A percentile compares a stretch with the other conserved stretches of the same genome.
Evolutionary conservation across 2,329 filamentous ascomycete genomes (phyloP).

Genomic region (Aspergillus fumigatiaffinis): DNA sequence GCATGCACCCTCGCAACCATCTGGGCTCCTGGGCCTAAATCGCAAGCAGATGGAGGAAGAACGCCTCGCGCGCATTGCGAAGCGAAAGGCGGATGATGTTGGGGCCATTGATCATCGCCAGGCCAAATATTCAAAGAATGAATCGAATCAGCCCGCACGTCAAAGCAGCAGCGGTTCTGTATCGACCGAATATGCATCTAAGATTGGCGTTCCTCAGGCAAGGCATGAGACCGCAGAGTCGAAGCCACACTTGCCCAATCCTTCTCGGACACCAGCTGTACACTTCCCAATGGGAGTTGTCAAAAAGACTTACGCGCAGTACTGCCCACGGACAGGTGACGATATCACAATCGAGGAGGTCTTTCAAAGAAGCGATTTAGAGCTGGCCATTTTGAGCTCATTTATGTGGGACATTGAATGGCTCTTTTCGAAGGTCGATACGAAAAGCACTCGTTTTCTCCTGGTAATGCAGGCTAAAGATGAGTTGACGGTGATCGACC

Average conservation of each 20-base stretch:
- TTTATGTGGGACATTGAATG: conserved; percentile 83
- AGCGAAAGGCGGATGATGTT: conserved; percentile 51
- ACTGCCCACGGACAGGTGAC: conserved; percentile 57
- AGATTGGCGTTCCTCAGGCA: not conserved
- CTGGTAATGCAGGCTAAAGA: conserved; percentile 60
- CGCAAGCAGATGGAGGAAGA: conserved; percentile 83
- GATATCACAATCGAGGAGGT: conserved; percentile 89
- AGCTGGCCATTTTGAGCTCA: conserved; percentile 77
- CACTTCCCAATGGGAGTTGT: conserved; percentile 62
- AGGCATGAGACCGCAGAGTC: not conserved
- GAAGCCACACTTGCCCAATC: not conserved
- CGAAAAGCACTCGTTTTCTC: conserved; percentile 57
- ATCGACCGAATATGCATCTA: not conserved
- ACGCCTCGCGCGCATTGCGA: conserved; percentile 63
- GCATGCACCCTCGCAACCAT: not conserved
- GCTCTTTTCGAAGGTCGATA: conserved; percentile 68
- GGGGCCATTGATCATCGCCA: conserved; percentile 25
- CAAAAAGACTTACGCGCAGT: conserved; percentile 74
- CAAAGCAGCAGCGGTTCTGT: conserved; percentile 1
- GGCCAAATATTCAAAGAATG: conserved; percentile 21
- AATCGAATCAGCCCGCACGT: conserved; percentile 1
- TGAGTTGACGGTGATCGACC: conserved; percentile 37
- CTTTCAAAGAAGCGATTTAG: conserved; percentile 66
- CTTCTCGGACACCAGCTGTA: conserved; percentile 20
- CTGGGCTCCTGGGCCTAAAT: conserved; percentile 57